Conservation (phyloP, 164 flowering plant species). For the Tinospora cordifolia region DNA sequence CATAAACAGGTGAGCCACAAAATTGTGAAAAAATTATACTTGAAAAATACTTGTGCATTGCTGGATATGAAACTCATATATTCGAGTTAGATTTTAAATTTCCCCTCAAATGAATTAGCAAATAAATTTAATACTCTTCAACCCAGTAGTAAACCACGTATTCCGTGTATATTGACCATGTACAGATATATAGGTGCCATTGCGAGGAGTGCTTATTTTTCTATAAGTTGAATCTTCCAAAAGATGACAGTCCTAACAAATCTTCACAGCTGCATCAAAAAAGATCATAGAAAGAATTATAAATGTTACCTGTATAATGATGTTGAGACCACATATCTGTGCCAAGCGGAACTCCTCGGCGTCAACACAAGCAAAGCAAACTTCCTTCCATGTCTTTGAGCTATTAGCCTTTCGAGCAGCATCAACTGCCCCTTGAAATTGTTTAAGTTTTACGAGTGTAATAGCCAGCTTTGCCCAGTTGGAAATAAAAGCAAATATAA, state of each 20-base stretch:
- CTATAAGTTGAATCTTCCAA: background rate
- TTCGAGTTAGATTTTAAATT: too few relatives aligned
- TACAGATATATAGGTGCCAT: too few relatives aligned
- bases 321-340: constrained; percentile 97
- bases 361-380: constrained; percentile 99
- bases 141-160: too few relatives aligned
- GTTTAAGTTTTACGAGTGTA: constrained; percentile 80
- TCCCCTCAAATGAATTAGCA: too few relatives aligned
- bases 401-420: constrained; percentile 98
- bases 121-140: too few relatives aligned
- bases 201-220: too few relatives aligned
- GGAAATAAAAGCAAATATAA: constrained; percentile 86
- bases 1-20: too few relatives aligned
- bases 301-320: constrained; percentile 70
- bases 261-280: background rate
- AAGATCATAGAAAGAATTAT: background rate
- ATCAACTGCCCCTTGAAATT: constrained; percentile 99
- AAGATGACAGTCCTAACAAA: background rate
- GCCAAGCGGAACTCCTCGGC: constrained; percentile 99
- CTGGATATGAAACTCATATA: too few relatives aligned
- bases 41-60: too few relatives aligned
- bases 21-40: too few relatives aligned
- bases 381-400: constrained; percentile 97
- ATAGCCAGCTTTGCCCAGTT: constrained; percentile 95
- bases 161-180: too few relatives aligned